Conservation (phyloP, 805 yeast species). For the Trichomonascus vanleenenianus region DNA sequence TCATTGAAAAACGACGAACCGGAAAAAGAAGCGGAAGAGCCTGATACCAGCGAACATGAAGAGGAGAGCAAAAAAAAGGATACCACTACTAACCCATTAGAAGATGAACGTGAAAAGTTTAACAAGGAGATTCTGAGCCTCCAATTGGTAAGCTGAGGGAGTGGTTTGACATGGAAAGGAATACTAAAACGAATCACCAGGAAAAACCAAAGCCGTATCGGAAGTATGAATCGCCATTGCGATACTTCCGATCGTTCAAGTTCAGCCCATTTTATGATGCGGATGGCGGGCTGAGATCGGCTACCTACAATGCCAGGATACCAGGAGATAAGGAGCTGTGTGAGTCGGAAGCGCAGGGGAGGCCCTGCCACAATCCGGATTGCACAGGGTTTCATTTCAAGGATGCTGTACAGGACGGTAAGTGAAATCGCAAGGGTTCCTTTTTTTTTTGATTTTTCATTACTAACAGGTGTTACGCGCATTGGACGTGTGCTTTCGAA, state of each 20-base stretch:
- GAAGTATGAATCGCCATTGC: slow-evolving; percentile 19
- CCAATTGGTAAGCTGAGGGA: too few relatives aligned
- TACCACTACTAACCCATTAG: background rate
- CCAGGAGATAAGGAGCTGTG: slow-evolving; percentile 5
- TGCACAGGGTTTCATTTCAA: slow-evolving; percentile 17
- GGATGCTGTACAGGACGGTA: slow-evolving; percentile 12
- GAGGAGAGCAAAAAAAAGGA: background rate
- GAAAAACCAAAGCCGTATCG: background rate
- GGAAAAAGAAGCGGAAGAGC: too few relatives aligned
- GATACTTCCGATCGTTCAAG: slow-evolving; percentile 17
- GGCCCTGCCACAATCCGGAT: slow-evolving; percentile 10
- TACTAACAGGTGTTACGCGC: background rate
- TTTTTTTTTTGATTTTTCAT: slow-evolving; percentile 4
- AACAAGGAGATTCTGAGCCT: too few relatives aligned
- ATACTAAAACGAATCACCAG: background rate
- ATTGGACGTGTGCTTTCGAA: too few relatives aligned
- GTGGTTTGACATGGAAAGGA: too few relatives aligned
- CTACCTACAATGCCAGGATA: slow-evolving; percentile 13
- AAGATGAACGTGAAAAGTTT: too few relatives aligned
- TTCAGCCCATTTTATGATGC: slow-evolving; percentile 20
- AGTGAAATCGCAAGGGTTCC: slow-evolving; percentile 1
- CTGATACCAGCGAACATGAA: background rate
- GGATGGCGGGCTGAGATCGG: slow-evolving; percentile 13
- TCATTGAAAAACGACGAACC: background rate
- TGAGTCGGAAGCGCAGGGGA: slow-evolving; percentile 6